Conservation (phyloP, 768 basidiomycete species). For the Mrakia blollopis region DNA sequence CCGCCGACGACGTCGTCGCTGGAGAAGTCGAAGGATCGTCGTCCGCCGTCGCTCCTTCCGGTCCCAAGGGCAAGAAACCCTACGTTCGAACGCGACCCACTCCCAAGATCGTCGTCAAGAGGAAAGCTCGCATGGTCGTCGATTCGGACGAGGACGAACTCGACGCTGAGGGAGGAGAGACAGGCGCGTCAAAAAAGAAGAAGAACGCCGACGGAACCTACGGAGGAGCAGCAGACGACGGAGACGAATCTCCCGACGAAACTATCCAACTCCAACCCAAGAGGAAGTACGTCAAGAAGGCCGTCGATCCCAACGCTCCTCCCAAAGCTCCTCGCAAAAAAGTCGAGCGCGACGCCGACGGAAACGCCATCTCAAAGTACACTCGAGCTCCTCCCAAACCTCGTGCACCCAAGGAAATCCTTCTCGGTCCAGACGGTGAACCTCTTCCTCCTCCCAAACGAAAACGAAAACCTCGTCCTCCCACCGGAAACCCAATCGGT, state of each 20-base stretch:
- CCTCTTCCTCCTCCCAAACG: not conserved
- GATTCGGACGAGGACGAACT: not conserved
- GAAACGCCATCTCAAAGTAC: not conserved
- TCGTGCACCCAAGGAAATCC: not conserved
- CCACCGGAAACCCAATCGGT: not conserved
- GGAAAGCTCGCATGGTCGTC: not conserved
- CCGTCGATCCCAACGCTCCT: conserved; percentile 20
- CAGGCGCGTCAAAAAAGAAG: not conserved
- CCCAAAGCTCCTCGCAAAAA: not conserved
- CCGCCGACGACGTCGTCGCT: too few species aligned
- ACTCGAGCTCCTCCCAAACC: not conserved
- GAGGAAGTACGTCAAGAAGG: conserved; percentile 17
- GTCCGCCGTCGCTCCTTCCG: not conserved
- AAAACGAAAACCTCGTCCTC: not conserved
- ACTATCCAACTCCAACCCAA: conserved; percentile 5
- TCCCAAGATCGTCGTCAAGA: not conserved
- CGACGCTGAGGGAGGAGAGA: not conserved
- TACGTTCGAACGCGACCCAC: not conserved
- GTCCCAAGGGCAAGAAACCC: conserved; percentile 1
- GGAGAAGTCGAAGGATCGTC: too few species aligned
- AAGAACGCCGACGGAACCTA: conserved; percentile 11
- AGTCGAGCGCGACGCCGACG: not conserved
- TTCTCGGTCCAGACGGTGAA: not conserved
- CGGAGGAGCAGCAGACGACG: not conserved
- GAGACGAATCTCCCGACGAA: not conserved